Evolutionary conservation across 345 rosid species (phyloP), one percentile per base, ranked within the genome.

Genomic region (Reutealis trisperma): DNA sequence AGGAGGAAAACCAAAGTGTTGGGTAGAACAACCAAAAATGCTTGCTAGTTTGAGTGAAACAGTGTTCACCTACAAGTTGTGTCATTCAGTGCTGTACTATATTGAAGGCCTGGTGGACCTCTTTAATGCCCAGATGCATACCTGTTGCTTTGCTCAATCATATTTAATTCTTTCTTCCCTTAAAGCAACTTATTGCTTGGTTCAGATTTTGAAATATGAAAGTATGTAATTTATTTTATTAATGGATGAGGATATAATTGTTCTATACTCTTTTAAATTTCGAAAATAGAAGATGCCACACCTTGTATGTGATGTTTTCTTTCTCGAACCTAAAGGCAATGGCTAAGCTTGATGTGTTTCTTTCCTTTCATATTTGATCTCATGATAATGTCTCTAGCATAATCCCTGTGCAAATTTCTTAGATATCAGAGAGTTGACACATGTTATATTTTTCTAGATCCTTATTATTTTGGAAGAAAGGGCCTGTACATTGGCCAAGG

Each of bases 401-500:
- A 44, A 45, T 47, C 13, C 41, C 44, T 64, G 16, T 64, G 62
- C 51, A 79, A 73, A 65, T 62, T 59, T 70, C 37, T 75, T 75
- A 67, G 63, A 72, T 59, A 58, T 42, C 63, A 25, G 27, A 57
- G 37, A 58, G 75, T 77, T 84, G 84, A 80, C 80, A 77, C 62
- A 68, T 74, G 59, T 73, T 74, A 19, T 79, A 45, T 64, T 81
- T 68, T 80, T 85, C 82, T 85, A 96, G 98, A 93, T 91, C 96
- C 96, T 59, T 86, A 81, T 85, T 84, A 91, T 75, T 75, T 68
- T 76, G 93, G 93, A 82, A 89, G 97, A 82, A 81, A 85, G 76
- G 94, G 94, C 79, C 84, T 96, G 67, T 96, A 92, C 84, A 90
- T 96, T 80, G 98, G 98, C 76, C 94, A 89, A 92, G 99, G 99